Conservation (phyloP, 768 basidiomycete genomes). For the Pisolithus orientalis region DNA sequence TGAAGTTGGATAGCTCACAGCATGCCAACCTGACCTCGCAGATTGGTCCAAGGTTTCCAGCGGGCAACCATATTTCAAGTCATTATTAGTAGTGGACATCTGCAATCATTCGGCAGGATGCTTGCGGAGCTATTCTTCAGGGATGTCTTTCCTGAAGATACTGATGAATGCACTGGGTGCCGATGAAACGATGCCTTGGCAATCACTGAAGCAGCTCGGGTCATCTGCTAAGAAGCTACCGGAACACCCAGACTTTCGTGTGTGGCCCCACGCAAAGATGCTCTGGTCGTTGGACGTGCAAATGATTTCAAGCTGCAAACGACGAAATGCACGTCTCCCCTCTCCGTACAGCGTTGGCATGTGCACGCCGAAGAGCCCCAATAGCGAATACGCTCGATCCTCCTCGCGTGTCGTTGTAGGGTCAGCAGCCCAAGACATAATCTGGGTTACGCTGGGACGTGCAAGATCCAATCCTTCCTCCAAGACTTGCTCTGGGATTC, state of each 20-base stretch:
- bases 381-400: conserved; percentile 12
- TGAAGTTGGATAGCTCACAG: no score
- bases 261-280: neutral
- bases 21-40: conserved; percentile 16
- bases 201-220: neutral
- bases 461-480: neutral
- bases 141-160: no score
- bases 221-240: neutral
- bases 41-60: no score
- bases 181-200: neutral
- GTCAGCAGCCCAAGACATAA: conserved; percentile 9
- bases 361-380: conserved; percentile 9
- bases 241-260: neutral
- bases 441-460: neutral
- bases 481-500: neutral
- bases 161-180: no score
- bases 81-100: no score
- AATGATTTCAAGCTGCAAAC: conserved; percentile 2
- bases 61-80: no score
- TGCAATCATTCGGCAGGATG: no score
- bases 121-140: no score
- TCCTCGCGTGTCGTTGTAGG: conserved; percentile 8
- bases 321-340: conserved; percentile 6
- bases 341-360: neutral
- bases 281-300: neutral